Conservation (phyloP, 2,329 filamentous ascomycete genomes). For the Penicillium sp. region DNA sequence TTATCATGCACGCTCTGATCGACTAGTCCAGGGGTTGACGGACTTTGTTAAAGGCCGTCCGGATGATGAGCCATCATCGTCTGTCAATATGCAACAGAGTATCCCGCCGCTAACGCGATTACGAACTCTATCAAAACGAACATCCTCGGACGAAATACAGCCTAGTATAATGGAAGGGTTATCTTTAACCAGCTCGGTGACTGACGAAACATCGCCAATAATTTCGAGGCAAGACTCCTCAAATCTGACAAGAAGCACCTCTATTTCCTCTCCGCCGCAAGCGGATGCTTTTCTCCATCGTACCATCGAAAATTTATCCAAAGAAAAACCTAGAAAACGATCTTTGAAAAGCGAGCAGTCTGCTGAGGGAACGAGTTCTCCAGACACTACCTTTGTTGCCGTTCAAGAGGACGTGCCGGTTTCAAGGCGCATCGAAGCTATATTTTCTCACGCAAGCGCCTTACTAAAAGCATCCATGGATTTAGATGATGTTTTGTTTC, state of each 20-base stretch:
- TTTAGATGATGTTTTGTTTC: slow-evolving; percentile 32
- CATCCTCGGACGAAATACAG: not conserved
- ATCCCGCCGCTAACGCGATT: not conserved
- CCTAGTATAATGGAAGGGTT: not conserved
- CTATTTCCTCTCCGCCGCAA: not conserved
- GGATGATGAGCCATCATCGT: not conserved
- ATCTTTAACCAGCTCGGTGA: not conserved
- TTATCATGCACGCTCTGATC: slow-evolving; percentile 52
- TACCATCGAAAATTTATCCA: not conserved
- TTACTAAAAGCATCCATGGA: slow-evolving; percentile 40
- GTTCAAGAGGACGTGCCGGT: slow-evolving; percentile 14
- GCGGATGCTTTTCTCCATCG: not conserved
- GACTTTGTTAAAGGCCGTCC: slow-evolving; percentile 45
- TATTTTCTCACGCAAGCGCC: slow-evolving; percentile 42
- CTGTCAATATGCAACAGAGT: not conserved
- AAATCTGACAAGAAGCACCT: slow-evolving; percentile 1
- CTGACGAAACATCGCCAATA: not conserved
- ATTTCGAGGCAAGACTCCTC: not conserved
- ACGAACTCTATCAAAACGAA: not conserved
- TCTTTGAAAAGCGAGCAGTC: not conserved
- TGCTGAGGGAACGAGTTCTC: not conserved
- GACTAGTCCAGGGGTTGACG: slow-evolving; percentile 54
- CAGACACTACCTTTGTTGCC: slow-evolving; percentile 4
- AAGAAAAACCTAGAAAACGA: not conserved
- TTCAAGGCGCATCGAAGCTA: slow-evolving; percentile 16